A percentile compares a stretch with the other conserved stretches of the same genome.
These are phyloP conservation scores for Lyophyllum semitale DNA, from an alignment of 768 basidiomycete species.

Conservation along the genomic window DNA sequence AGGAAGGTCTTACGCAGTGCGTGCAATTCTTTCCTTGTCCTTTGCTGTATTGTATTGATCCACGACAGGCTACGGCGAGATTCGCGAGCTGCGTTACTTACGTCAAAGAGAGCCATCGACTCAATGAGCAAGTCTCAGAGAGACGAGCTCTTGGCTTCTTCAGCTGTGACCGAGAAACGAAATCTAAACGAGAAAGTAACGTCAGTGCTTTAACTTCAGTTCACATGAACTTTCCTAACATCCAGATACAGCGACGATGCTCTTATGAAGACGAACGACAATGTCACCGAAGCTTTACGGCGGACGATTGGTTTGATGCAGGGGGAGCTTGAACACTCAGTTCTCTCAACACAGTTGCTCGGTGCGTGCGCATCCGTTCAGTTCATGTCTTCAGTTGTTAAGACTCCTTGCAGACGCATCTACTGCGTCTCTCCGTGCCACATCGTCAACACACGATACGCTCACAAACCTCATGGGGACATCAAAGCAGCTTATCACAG, in stretches of 20 bases:
- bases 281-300: conserved; percentile 86
- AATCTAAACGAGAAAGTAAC: conserved; percentile 57
- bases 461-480: conserved; percentile 71
- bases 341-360: conserved; percentile 83
- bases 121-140: conserved; percentile 55
- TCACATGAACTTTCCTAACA: neutral
- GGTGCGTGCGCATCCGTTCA: conserved; percentile 42
- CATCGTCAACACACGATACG: conserved; percentile 76
- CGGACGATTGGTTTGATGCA: conserved; percentile 88
- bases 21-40: conserved; percentile 12
- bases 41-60: neutral
- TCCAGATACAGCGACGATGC: conserved; percentile 63
- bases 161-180: conserved; percentile 50
- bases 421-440: conserved; percentile 71
- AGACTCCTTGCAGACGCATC: conserved; percentile 62
- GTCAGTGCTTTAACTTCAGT: conserved; percentile 41
- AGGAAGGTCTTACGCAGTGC: conserved; percentile 52
- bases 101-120: conserved; percentile 77
- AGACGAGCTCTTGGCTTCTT: conserved; percentile 67
- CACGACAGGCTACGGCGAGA: conserved; percentile 57
- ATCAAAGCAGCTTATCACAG: conserved; percentile 83
- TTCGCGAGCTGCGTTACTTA: conserved; percentile 65
- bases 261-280: conserved; percentile 85
- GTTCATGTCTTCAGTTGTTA: neutral
- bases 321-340: conserved; percentile 87